Base-by-base conservation (phyloP, 2,329 filamentous ascomycete genomes). In the Rhinocladiella mackenziei region DNA sequence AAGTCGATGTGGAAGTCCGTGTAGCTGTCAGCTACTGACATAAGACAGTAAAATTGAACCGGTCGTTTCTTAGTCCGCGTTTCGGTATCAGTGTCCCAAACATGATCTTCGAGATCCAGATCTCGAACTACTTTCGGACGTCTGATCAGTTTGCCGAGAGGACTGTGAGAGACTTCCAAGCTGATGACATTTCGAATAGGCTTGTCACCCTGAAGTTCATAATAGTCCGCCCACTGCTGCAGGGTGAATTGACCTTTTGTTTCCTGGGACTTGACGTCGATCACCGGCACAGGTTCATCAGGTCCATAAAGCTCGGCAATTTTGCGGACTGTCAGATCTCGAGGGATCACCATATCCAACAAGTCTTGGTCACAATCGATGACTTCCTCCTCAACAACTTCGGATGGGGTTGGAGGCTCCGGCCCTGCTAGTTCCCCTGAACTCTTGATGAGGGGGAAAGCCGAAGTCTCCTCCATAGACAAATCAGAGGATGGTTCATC, bases 1-100 rank as follows among this genome's bases (percentile, higher is more conserved):
- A 84, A 84, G 58, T 84, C 81, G 58, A 84, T 81, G 62, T 84
- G 81, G 54, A 84, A 84, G 60, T 84, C 81, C 14, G 81, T 84
- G 54, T 82, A 84, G 61, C 80, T 83, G 61, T 84, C 80, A 9
- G 79, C 78, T 15, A 83, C 80, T 4, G 81, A 84, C 81, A 84
- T 84, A 25, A 84, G 65, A 58, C 78, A 81, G 64, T 83, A 83
- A 57, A 81, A 83, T 48, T 83, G 79, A 5, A 84, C 81, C 45
- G 79, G 77, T 5, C 80, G 78, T 43, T 72, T 78, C 41, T 79
- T 73, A 20, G 72, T 71, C 51, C 75, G 72, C 35, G 76, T 74
- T 56, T 71, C 62, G 3, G 48, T 43, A 34, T 74, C 70, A 8
- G 64, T 58, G 18, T 73, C 70, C 72, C 72, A 76, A 10, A 75